Base-by-base conservation (phyloP, 1,284 basidiomycete species). In the Nidula niveotomentosa region DNA sequence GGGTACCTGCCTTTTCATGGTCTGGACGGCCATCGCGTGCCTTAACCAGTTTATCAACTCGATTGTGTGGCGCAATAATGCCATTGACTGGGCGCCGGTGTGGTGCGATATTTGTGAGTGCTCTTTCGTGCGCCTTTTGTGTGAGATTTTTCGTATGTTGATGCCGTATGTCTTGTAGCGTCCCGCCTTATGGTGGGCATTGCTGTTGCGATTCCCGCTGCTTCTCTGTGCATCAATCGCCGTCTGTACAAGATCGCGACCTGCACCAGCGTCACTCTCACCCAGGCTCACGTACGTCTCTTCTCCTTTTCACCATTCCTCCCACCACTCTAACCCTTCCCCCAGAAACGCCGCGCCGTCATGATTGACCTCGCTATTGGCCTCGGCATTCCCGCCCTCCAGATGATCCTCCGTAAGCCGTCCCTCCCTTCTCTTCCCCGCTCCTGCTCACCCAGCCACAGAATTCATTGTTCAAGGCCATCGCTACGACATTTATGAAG, bases 71-170 rank as follows among this genome's bases (percentile, higher is more conserved):
- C 59, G 62, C 15, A 68, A 70, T 35, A 76, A 74, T 55, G 58
- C 66, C 0, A 54, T 63, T 7, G 65, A 76, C 52, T 46, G 58
- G 1, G 68, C 73, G 0, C 76, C 75, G 0, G 62, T 77, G 5
- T 83, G 76, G 75, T 84, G 81, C 62, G 82, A 85, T 60, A 79
- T 84, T 39, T 68, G 78, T 79, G 53, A 55, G 76, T 41, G 39
- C 39, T 15, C 15, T 41, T 41, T 41, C 39, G 39, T 6, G 39
- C 39, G 15, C 7, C 8, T 41, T 63, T 46, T 10, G 5, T 43
- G 9, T 4, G 33, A 1, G n/a, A 1, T 1, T 51, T 51, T 37
- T 18, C 36, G 10, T 51, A 7, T 18, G 36, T 36, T 37, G 10
- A 30, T 54, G 35, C 36, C 8, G 33, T 18, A 9, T 13, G 34